phyloP scores from a whole-genome alignment of 108 stramenopile species.

The Cyclostephanos invisitatus region DNA sequence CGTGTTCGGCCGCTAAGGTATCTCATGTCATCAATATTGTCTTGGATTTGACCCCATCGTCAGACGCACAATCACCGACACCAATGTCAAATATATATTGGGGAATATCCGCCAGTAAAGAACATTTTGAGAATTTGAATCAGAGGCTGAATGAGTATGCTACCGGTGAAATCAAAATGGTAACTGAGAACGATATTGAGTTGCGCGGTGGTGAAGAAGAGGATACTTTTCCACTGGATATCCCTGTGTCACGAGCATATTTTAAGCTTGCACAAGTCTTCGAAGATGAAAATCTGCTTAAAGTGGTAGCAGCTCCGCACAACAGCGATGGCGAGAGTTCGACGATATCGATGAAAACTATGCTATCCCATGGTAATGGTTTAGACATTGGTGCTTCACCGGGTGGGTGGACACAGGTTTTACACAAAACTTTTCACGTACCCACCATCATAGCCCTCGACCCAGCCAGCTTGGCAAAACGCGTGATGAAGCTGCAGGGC shows the following conservation, averaged over 20 bases:
- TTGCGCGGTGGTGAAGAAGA: slow-evolving; percentile 23
- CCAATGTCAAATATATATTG: slow-evolving; percentile 21
- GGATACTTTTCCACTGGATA: slow-evolving; percentile 7
- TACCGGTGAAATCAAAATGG: slow-evolving; percentile 40
- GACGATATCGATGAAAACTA: neutral
- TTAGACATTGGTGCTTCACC: slow-evolving; percentile 65
- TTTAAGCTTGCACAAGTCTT: slow-evolving; percentile 61
- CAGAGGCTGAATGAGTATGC: slow-evolving; percentile 53
- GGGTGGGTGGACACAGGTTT: slow-evolving; percentile 66
- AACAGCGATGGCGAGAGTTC: slow-evolving; percentile 3
- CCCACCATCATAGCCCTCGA: slow-evolving; percentile 46
- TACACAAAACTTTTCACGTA: slow-evolving; percentile 31
- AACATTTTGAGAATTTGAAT: slow-evolving; percentile 39
- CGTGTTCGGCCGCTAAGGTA: slow-evolving; percentile 33
- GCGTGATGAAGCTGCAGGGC: slow-evolving; percentile 34
- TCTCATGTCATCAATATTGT: slow-evolving; percentile 22
- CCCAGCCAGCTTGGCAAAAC: slow-evolving; percentile 48
- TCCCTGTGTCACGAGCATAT: slow-evolving; percentile 58
- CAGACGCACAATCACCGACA: neutral
- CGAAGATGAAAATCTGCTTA: slow-evolving; percentile 22
- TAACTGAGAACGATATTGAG: slow-evolving; percentile 15
- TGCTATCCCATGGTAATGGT: slow-evolving; percentile 37
- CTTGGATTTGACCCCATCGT: slow-evolving; percentile 1
- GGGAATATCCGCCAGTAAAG: slow-evolving; percentile 34
- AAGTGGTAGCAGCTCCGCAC: slow-evolving; percentile 12